A percentile compares a stretch with the other conserved stretches of the same genome.
Conservation (phyloP, 805 yeast genomes). For the Lachancea mirantina region DNA sequence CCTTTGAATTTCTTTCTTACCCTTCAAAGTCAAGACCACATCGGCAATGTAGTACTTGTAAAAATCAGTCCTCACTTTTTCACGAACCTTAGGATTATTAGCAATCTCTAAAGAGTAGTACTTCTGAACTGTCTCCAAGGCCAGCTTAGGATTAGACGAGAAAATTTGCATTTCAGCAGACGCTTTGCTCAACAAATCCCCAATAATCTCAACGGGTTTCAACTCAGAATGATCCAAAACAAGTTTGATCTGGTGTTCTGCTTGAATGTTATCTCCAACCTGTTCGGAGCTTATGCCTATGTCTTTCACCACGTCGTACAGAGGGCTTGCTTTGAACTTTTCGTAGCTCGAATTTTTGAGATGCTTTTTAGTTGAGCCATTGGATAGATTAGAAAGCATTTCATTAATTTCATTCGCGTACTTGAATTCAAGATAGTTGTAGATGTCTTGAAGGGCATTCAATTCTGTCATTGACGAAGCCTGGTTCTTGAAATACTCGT, state of each 20-base stretch:
- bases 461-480: conserved; percentile 57
- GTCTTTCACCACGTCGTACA: conserved; percentile 59
- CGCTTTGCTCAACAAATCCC: conserved; percentile 31
- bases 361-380: conserved; percentile 41
- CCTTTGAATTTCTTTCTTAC: conserved; percentile 66
- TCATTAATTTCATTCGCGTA: conserved; percentile 40
- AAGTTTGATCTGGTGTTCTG: conserved; percentile 59
- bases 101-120: conserved; percentile 73
- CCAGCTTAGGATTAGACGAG: conserved; percentile 47
- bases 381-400: conserved; percentile 22
- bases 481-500: conserved; percentile 49
- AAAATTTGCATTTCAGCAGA: conserved; percentile 34
- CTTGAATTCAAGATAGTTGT: conserved; percentile 74
- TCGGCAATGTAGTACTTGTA: conserved; percentile 60
- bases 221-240: conserved; percentile 57
- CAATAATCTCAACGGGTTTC: conserved; percentile 56
- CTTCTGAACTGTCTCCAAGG: conserved; percentile 65
- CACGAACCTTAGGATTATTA: conserved; percentile 74
- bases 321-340: conserved; percentile 54
- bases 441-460: conserved; percentile 59
- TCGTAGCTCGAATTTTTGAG: conserved; percentile 57
- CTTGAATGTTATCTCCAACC: conserved; percentile 73
- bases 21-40: conserved; percentile 77
- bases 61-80: conserved; percentile 56
- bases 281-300: conserved; percentile 74